phyloP scores from a whole-genome alignment of 805 yeast species.

The Kuraishia ogatae region DNA sequence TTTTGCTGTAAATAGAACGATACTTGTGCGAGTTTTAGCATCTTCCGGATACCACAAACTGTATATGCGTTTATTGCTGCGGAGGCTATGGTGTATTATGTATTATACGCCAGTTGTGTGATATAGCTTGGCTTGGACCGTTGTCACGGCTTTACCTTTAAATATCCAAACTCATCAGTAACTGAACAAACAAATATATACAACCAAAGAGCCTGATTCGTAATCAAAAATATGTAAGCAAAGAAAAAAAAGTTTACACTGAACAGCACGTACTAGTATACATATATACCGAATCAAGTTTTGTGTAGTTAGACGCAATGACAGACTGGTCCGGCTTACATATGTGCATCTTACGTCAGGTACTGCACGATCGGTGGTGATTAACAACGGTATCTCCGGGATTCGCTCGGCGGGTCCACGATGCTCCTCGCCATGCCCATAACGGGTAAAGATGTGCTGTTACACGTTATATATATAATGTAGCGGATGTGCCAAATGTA shows the following conservation, averaged over 20 bases:
- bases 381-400: background rate
- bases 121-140: too few species aligned
- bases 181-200: too few species aligned
- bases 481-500: too few species aligned
- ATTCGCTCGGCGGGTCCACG: background rate
- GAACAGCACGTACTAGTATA: background rate
- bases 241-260: too few species aligned
- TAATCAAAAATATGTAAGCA: too few species aligned
- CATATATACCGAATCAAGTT: background rate
- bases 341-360: background rate
- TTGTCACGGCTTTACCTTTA: too few species aligned
- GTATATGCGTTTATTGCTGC: background rate
- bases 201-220: too few species aligned
- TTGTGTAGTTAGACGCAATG: background rate
- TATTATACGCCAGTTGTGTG: too few species aligned
- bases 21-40: background rate
- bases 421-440: background rate
- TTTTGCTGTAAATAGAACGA: background rate
- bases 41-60: background rate
- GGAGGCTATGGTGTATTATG: too few species aligned
- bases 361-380: background rate
- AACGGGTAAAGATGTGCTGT: background rate
- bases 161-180: too few species aligned
- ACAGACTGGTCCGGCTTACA: background rate
- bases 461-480: background rate